A percentile compares a stretch with the other conserved stretches of the same genome.
phyloP scores from a whole-genome alignment of 1,139 yeast genomes.

The Taphrina sp. region DNA sequence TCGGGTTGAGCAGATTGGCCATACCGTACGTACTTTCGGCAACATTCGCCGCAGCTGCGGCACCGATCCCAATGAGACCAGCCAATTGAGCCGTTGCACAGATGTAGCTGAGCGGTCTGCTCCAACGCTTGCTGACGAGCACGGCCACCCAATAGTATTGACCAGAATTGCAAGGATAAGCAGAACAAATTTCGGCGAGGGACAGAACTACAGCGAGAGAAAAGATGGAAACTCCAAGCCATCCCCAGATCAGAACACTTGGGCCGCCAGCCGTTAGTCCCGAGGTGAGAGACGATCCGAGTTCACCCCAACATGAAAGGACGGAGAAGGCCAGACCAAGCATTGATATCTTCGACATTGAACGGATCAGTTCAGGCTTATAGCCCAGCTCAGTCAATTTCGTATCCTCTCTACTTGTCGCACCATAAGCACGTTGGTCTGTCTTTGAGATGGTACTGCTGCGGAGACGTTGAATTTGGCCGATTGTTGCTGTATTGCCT shows the following conservation, averaged over 20 bases:
- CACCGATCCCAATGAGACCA: conserved; percentile 40
- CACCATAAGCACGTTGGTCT: no score
- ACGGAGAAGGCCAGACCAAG: conserved; percentile 46
- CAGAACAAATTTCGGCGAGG: conserved; percentile 63
- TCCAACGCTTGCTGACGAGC: conserved; percentile 39
- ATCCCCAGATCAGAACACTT: conserved; percentile 63
- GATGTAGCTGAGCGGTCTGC: conserved; percentile 35
- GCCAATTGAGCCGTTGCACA: conserved; percentile 39
- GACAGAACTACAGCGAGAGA: conserved; percentile 59
- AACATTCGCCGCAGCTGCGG: conserved; percentile 40
- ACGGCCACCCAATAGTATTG: conserved; percentile 41
- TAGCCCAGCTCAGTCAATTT: conserved; percentile 45
- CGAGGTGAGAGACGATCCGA: conserved; percentile 46
- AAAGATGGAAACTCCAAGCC: conserved; percentile 62
- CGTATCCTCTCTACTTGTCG: no score
- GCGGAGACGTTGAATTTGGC: no score
- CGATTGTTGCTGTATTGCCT: no score
- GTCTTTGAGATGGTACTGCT: no score
- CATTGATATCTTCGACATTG: conserved; percentile 45
- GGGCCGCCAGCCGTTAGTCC: conserved; percentile 47
- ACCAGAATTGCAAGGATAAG: conserved; percentile 61
- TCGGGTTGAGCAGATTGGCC: conserved; percentile 37
- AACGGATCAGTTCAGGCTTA: conserved; percentile 46
- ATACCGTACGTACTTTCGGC: conserved; percentile 40
- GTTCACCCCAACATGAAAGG: conserved; percentile 47